These are phyloP conservation scores for Kwoniella shandongensis DNA, from an alignment of 768 basidiomycete species.

Conservation along the genomic window DNA sequence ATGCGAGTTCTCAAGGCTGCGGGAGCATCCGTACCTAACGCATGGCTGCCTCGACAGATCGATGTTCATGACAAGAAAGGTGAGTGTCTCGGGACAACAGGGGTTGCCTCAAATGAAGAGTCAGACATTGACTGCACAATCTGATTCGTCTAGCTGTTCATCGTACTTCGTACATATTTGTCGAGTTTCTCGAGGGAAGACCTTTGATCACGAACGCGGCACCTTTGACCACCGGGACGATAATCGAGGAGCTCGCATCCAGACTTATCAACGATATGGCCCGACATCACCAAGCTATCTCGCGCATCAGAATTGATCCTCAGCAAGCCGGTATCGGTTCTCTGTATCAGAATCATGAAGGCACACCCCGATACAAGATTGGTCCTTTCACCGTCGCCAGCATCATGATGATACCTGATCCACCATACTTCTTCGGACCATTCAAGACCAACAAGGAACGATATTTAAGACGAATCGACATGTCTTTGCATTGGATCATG, in stretches of 20 bases:
- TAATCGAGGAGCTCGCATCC: not conserved
- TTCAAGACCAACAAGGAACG: slow-evolving; percentile 15
- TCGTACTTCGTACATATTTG: slow-evolving; percentile 10
- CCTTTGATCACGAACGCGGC: not conserved
- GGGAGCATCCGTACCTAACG: not conserved
- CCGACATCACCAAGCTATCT: not conserved
- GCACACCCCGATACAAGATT: no score
- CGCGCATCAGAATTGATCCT: not conserved
- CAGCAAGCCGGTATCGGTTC: not conserved
- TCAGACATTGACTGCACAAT: no score
- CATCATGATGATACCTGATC: not conserved
- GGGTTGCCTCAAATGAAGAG: not conserved
- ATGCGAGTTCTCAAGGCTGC: not conserved
- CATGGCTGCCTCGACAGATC: slow-evolving; percentile 10
- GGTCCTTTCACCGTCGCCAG: not conserved
- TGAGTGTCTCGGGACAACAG: not conserved
- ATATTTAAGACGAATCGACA: slow-evolving; percentile 22
- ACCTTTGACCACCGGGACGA: not conserved
- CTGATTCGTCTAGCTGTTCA: not conserved
- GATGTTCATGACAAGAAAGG: not conserved
- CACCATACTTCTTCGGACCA: slow-evolving; percentile 23
- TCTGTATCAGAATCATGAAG: not conserved
- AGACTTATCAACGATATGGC: no score
- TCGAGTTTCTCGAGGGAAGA: slow-evolving; percentile 6
- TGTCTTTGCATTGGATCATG: slow-evolving; percentile 1